These are phyloP conservation scores for Cantharellus cinnabarinus DNA, from an alignment of 768 basidiomycete genomes.

Conservation along the genomic window DNA sequence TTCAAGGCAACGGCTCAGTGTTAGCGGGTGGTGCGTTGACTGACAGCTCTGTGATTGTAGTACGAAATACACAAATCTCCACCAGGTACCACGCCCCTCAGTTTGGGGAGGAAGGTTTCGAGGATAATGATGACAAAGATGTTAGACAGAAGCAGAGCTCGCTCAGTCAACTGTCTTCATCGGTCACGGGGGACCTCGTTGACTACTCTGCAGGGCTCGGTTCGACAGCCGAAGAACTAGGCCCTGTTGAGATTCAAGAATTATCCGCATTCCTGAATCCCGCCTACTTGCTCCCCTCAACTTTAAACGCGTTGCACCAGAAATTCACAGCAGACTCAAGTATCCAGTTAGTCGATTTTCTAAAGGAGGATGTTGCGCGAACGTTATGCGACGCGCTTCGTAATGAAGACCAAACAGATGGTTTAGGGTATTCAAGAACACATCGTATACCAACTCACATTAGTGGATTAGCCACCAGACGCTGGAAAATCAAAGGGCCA, in stretches of 20 bases:
- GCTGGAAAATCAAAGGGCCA: constrained; percentile 65
- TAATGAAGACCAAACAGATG: constrained; percentile 43
- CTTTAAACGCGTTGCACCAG: constrained; percentile 54
- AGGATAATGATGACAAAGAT: constrained; percentile 23
- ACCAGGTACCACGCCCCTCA: constrained; percentile 63
- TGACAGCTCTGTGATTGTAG: neutral
- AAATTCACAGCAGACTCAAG: constrained; percentile 76
- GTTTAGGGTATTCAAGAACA: constrained; percentile 27
- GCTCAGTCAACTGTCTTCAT: constrained; percentile 50
- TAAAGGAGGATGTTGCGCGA: constrained; percentile 43
- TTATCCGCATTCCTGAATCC: constrained; percentile 75
- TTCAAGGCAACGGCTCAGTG: constrained; percentile 56
- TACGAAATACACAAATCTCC: neutral
- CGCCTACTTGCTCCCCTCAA: constrained; percentile 67
- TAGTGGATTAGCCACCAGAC: constrained; percentile 29
- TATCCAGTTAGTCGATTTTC: constrained; percentile 76
- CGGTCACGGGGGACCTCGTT: constrained; percentile 14
- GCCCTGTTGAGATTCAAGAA: constrained; percentile 39
- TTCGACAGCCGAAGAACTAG: constrained; percentile 20
- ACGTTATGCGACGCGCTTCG: constrained; percentile 45
- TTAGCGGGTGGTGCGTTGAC: constrained; percentile 56
- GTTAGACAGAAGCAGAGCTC: constrained; percentile 46
- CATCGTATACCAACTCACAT: constrained; percentile 43
- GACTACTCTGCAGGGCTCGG: constrained; percentile 22
- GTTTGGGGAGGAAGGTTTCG: constrained; percentile 76